Percentiles rank a stretch among this genome's conserved stretches.
Evolutionary conservation across 2,329 filamentous ascomycete genomes (phyloP).

Genomic region (Pestalotiopsis sp.): DNA sequence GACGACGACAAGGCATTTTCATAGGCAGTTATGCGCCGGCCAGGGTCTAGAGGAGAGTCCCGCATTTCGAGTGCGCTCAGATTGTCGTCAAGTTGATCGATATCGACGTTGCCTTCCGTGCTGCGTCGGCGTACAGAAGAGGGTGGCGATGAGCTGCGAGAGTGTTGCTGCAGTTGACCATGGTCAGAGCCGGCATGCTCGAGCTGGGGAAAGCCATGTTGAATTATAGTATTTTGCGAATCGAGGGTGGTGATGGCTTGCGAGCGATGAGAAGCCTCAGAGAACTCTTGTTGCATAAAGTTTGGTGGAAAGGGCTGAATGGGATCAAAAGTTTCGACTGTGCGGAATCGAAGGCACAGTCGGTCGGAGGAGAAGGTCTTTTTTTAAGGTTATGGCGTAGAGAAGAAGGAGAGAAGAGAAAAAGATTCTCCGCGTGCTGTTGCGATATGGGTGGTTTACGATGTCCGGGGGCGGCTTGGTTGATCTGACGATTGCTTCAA

Average conservation of each 20-base stretch:
- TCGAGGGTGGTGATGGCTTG: conserved; percentile 34
- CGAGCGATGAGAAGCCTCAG: conserved; percentile 33
- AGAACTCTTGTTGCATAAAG: conserved; percentile 69
- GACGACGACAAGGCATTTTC: conserved; percentile 59
- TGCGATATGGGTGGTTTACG: background rate
- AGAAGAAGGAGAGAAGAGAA: too few relatives aligned
- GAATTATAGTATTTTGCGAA: conserved; percentile 38
- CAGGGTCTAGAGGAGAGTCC: conserved; percentile 36
- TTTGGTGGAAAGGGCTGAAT: conserved; percentile 40
- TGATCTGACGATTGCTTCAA: background rate
- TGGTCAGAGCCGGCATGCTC: conserved; percentile 44
- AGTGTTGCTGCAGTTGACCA: conserved; percentile 34
- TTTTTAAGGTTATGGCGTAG: background rate
- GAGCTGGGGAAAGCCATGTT: conserved; percentile 58
- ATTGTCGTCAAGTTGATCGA: conserved; percentile 49
- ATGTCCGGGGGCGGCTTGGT: background rate
- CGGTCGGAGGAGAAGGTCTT: conserved; percentile 21
- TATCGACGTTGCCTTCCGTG: conserved; percentile 36
- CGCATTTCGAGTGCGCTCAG: conserved; percentile 55
- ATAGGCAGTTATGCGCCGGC: conserved; percentile 62
- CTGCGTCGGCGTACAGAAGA: conserved; percentile 31
- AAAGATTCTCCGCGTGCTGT: background rate
- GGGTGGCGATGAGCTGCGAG: conserved; percentile 39
- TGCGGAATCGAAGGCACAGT: conserved; percentile 58
- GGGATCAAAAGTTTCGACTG: conserved; percentile 42